Base-by-base conservation (phyloP, 768 basidiomycete genomes). In the Hericium alpestre region DNA sequence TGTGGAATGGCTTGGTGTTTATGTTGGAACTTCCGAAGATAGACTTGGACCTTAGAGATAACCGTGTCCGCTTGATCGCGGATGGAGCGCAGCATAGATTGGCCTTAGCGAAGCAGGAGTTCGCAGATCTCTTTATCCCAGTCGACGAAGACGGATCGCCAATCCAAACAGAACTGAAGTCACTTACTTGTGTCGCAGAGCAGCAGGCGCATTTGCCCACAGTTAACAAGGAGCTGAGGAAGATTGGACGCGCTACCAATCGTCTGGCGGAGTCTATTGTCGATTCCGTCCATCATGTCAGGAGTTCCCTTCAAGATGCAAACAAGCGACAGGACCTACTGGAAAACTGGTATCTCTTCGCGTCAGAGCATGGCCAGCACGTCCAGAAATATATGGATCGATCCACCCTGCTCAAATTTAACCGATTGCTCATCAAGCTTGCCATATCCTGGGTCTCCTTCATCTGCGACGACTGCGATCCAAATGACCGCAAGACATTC, bases 371-470 rank as follows among this genome's bases (percentile, higher is more conserved):
- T 67, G 93, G 93, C 1, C 84, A 89, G 59, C 89, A 94, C 64
- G 90, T 87, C 9, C 86, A 92, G 64, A 83, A 86, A 61, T 84
- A 89, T 67, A 90, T 96, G 85, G 93, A 95, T 63, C 79, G 79
- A 15, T 66, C 80, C 0, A 76, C 82, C 0, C 68, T 86, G 54
- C 73, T 79, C 63, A 85, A 87, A 62, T 95, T 96, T 71, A 87
- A 89, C 66, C 81, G 87, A 7, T 77, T 87, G 3, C 76, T 97
- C 38, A 87, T 94, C 70, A 86, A 84, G 59, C 80, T 98, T 54
- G 92, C 94, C 10, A 97, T 98, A 64, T 88, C 90, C 12, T 99
- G 95, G 95, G 91, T 98, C 38, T 87, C 93, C 47, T 98, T 99
- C 76, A 95, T 98, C 61, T 96, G 93, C 72, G 93, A 97, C 66